Base-by-base conservation (phyloP, 345 rosid genomes). In the Physaria fendleri region DNA sequence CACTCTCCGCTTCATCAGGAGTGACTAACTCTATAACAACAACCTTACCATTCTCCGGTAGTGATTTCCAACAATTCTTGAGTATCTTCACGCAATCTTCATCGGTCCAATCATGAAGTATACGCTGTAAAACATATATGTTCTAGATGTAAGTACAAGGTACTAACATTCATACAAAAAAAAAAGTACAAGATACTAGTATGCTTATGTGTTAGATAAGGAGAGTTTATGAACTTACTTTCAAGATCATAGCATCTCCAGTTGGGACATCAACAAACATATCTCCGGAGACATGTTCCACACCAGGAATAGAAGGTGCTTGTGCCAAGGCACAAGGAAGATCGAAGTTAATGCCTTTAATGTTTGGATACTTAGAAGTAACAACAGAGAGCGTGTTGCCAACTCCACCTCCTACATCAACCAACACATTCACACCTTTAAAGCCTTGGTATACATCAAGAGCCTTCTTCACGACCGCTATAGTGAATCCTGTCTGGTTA, bases 161-260 rank as follows among this genome's bases (percentile, higher is more conserved):
- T 9, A 2, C 32, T 8, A 48, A 4, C 28, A 49, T 42, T 10
- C 4, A 24, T 27, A 22, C 3, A 25, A 32, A 23, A 3, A 16
- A 20, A 33, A n/a, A n/a, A n/a, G n/a, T n/a, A n/a, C n/a, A n/a
- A n/a, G n/a, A n/a, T n/a, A n/a, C n/a, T n/a, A n/a, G n/a, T n/a
- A n/a, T n/a, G n/a, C n/a, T n/a, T 9, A 9, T 25, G 17, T n/a
- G 42, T 44, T 28, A 52, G 0, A 21, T 14, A 44, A 0, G 12
- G 37, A 10, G 7, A 46, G 11, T 27, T 55, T 0, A 4, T 6
- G 1, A 65, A 35, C 29, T 15, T 10, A 90, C 95, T 84, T 90
- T 87, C 75, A 87, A 83, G 83, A 87, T 85, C 65, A 87, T 82
- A 45, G 91, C 89, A 53, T 90, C 96, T 30, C 78, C 94, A 33